Conservation (phyloP, 208 protist species). For the Trypanosoma melophagium region DNA sequence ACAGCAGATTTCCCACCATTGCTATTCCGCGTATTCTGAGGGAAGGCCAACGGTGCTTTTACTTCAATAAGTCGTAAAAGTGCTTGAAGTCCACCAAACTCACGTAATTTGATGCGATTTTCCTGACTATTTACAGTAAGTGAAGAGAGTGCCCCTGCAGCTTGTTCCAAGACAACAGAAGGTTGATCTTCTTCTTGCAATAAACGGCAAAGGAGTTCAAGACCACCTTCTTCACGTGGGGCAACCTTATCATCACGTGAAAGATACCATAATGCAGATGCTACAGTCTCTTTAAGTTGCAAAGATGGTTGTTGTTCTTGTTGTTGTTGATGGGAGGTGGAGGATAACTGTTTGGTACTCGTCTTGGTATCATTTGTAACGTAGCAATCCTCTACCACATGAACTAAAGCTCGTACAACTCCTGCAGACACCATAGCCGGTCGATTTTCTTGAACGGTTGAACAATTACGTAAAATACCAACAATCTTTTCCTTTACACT, state of each 20-base stretch:
- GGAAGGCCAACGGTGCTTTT: slow-evolving; percentile 62
- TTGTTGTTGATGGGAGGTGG: slow-evolving; percentile 37
- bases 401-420: slow-evolving; percentile 65
- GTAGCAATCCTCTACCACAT: slow-evolving; percentile 81
- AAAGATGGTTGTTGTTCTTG: slow-evolving; percentile 61
- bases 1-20: slow-evolving; percentile 2
- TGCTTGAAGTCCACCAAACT: slow-evolving; percentile 68
- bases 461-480: slow-evolving; percentile 89
- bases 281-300: slow-evolving; percentile 85
- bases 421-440: slow-evolving; percentile 49
- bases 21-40: slow-evolving; percentile 9
- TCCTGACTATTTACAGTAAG: slow-evolving; percentile 84
- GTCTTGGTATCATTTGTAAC: not conserved
- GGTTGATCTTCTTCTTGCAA: slow-evolving; percentile 61
- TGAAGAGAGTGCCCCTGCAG: slow-evolving; percentile 84
- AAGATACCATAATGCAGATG: slow-evolving; percentile 88
- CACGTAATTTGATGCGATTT: slow-evolving; percentile 76
- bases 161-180: slow-evolving; percentile 85
- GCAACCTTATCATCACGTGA: slow-evolving; percentile 86
- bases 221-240: slow-evolving; percentile 68
- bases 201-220: slow-evolving; percentile 83
- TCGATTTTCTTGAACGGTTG: slow-evolving; percentile 80
- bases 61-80: slow-evolving; percentile 68
- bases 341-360: slow-evolving; percentile 8
- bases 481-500: slow-evolving; percentile 82